phyloP scores from a whole-genome alignment of 257 asterid species.

The Plantago elongata region DNA sequence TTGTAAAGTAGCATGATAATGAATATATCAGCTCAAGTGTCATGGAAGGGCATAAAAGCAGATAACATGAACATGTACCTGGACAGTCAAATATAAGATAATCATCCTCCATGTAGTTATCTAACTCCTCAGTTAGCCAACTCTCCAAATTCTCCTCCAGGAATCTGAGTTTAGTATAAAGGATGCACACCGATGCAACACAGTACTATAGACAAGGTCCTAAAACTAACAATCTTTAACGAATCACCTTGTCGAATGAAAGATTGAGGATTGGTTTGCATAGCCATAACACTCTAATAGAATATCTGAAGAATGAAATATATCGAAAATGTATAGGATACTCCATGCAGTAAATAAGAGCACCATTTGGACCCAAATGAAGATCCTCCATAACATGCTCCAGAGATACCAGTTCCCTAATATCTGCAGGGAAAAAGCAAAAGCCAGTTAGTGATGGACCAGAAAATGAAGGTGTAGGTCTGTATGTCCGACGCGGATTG shows the following conservation, averaged over 20 bases:
- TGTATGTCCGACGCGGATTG: background rate
- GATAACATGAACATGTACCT: constrained; percentile 34
- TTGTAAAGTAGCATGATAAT: background rate
- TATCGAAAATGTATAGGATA: constrained; percentile 43
- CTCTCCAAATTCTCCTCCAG: constrained; percentile 92
- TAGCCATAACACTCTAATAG: background rate
- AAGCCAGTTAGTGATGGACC: constrained; percentile 5
- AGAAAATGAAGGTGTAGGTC: constrained; percentile 3
- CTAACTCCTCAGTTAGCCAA: constrained; percentile 93
- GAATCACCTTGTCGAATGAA: background rate
- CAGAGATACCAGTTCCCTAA: constrained; percentile 77
- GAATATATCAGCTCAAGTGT: background rate
- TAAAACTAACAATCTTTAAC: constrained; percentile 9
- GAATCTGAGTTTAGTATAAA: constrained; percentile 56
- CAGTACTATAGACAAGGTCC: constrained; percentile 6
- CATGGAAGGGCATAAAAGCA: background rate
- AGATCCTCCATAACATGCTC: constrained; percentile 98
- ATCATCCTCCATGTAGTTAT: constrained; percentile 87
- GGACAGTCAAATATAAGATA: constrained; percentile 94
- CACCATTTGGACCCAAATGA: constrained; percentile 93
- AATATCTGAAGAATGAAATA: constrained; percentile 4
- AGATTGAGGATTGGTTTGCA: constrained; percentile 3
- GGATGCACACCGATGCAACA: constrained; percentile 32
- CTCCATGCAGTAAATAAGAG: constrained; percentile 99
- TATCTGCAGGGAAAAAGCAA: constrained; percentile 43